These are phyloP conservation scores for Cryptosporidium parvum DNA, from an alignment of 169 alveolate species.

Conservation along the genomic window DNA sequence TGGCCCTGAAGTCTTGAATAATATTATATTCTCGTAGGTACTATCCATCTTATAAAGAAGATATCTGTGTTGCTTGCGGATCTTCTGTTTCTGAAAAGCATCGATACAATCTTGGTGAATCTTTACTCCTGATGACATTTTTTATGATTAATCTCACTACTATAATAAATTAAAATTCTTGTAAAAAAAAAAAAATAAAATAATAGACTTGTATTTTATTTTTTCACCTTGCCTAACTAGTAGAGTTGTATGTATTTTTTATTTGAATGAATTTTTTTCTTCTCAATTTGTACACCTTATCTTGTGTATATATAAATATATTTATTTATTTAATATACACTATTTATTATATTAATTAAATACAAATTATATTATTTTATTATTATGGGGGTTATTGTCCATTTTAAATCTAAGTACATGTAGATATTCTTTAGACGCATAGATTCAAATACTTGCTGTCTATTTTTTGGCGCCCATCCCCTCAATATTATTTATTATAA, in stretches of 20 bases:
- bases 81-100: conserved; percentile 79
- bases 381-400: conserved; percentile 41
- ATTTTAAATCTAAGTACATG: conserved; percentile 64
- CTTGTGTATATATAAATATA: conserved; percentile 12
- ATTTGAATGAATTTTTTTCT: background rate
- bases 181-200: conserved; percentile 11
- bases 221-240: conserved; percentile 14
- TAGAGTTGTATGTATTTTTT: conserved; percentile 5
- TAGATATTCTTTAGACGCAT: conserved; percentile 76
- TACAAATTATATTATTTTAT: background rate
- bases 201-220: background rate
- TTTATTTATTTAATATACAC: background rate
- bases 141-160: background rate
- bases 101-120: conserved; percentile 79
- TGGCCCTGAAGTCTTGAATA: conserved; percentile 78
- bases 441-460: conserved; percentile 62
- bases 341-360: background rate
- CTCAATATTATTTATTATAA: background rate
- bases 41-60: conserved; percentile 77
- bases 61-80: conserved; percentile 78
- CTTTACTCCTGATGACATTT: conserved; percentile 81
- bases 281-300: conserved; percentile 1
- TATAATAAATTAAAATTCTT: conserved; percentile 9
- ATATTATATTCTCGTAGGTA: conserved; percentile 75
- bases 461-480: conserved; percentile 11